phyloP scores from a whole-genome alignment of 1,284 basidiomycete species.

The Cryptococcus neoformans region DNA sequence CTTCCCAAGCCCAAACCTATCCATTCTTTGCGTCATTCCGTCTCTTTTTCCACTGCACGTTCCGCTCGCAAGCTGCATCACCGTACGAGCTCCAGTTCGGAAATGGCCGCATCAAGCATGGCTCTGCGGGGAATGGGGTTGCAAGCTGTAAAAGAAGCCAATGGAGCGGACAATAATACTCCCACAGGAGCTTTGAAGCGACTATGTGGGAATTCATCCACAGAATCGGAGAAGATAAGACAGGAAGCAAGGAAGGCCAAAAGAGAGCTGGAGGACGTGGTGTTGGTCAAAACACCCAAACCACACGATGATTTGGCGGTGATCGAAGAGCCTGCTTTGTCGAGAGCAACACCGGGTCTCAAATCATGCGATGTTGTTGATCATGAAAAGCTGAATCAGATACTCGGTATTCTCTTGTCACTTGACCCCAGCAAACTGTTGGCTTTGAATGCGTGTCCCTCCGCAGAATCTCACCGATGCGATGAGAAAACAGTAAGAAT shows the following conservation, averaged over 20 bases:
- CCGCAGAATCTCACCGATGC: not conserved
- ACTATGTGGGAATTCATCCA: slow-evolving; percentile 4
- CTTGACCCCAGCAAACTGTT: not conserved
- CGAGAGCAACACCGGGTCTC: no score
- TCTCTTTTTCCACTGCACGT: slow-evolving; percentile 15
- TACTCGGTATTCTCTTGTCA: slow-evolving; percentile 1
- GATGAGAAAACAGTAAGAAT: not conserved
- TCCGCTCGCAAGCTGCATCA: slow-evolving; percentile 1
- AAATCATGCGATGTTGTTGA: not conserved
- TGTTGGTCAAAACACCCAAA: no score
- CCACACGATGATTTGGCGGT: no score
- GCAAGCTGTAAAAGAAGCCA: slow-evolving; percentile 11
- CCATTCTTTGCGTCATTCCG: slow-evolving; percentile 16
- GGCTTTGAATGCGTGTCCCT: not conserved
- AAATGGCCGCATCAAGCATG: slow-evolving; percentile 1
- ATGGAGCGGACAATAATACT: slow-evolving; percentile 4
- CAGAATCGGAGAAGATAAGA: not conserved
- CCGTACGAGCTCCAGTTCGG: slow-evolving; percentile 9
- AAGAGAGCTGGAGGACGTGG: not conserved
- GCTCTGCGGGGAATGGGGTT: not conserved
- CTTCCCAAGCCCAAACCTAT: slow-evolving; percentile 20
- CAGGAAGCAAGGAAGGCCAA: no score
- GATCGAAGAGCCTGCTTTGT: no score
- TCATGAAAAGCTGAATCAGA: not conserved
- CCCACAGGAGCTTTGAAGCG: slow-evolving; percentile 19